A percentile compares a stretch with the other conserved stretches of the same genome.
These are phyloP conservation scores for Abortiporus biennis DNA, from an alignment of 1,284 basidiomycete species.

Conservation along the genomic window DNA sequence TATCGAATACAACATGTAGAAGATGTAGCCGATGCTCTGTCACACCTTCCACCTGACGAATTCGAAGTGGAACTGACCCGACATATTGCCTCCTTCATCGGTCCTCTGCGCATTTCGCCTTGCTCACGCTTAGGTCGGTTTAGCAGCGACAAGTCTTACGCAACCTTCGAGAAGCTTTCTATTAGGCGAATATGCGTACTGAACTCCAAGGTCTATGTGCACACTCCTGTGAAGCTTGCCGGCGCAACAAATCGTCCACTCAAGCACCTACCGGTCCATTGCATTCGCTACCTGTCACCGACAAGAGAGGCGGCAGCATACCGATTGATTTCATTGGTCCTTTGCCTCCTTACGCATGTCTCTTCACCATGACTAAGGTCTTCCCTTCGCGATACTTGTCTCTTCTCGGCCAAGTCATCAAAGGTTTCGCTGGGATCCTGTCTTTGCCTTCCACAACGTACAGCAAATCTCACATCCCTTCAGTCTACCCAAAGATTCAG, in stretches of 20 bases:
- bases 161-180: constrained; percentile 13
- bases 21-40: constrained; percentile 3
- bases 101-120: constrained; percentile 10
- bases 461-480: no score
- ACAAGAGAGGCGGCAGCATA: constrained; percentile 14
- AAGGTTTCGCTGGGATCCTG: no score
- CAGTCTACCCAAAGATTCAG: no score
- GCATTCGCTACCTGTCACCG: constrained; percentile 18
- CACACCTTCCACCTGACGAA: neutral
- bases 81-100: no score
- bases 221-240: constrained; percentile 10
- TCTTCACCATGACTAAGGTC: constrained; percentile 13
- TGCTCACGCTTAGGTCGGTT: constrained; percentile 20
- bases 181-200: constrained; percentile 15
- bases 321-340: constrained; percentile 29
- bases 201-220: constrained; percentile 11
- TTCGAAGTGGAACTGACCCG: neutral
- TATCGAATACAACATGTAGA: constrained; percentile 6
- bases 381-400: no score
- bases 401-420: no score
- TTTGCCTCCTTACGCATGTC: constrained; percentile 14
- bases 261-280: constrained; percentile 10
- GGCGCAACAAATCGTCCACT: constrained; percentile 11
- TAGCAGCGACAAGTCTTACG: constrained; percentile 16
- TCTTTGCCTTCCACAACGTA: no score